Conservation (phyloP, 1,284 basidiomycete species). For the Puccinia triticina region DNA sequence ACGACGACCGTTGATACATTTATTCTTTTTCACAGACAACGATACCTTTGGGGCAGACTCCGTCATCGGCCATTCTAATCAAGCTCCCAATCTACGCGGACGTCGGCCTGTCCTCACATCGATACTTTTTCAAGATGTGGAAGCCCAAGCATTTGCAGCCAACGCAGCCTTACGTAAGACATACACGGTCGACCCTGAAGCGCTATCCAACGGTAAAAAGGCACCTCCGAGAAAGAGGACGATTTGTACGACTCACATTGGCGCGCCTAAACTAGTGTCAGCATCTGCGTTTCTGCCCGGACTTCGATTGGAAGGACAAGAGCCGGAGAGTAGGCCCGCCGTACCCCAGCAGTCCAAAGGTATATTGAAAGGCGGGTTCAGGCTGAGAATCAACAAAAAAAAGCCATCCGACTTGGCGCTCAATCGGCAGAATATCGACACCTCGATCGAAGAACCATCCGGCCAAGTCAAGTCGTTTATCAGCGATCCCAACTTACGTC, state of each 20-base stretch:
- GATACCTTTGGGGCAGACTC: no score
- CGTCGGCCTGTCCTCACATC: slow-evolving; percentile 11
- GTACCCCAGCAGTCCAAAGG: neutral
- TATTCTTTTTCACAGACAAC: neutral
- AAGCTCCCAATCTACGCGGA: no score
- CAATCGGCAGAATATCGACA: neutral
- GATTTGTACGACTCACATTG: slow-evolving; percentile 16
- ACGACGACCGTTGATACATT: no score
- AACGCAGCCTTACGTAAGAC: slow-evolving; percentile 17
- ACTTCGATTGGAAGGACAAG: neutral
- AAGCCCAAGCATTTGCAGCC: slow-evolving; percentile 36
- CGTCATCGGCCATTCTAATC: no score
- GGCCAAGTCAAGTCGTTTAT: no score
- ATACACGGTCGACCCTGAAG: neutral
- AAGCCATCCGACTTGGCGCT: neutral
- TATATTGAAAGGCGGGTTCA: neutral
- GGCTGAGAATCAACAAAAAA: slow-evolving; percentile 33
- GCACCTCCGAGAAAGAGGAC: slow-evolving; percentile 4
- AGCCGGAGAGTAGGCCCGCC: neutral
- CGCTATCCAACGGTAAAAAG: neutral
- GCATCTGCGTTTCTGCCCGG: slow-evolving; percentile 12
- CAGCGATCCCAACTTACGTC: no score
- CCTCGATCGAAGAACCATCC: no score
- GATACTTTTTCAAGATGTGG: slow-evolving; percentile 31
- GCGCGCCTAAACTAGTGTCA: slow-evolving; percentile 21